Conservation (phyloP, 768 basidiomycete genomes). For the Russula compacta region DNA sequence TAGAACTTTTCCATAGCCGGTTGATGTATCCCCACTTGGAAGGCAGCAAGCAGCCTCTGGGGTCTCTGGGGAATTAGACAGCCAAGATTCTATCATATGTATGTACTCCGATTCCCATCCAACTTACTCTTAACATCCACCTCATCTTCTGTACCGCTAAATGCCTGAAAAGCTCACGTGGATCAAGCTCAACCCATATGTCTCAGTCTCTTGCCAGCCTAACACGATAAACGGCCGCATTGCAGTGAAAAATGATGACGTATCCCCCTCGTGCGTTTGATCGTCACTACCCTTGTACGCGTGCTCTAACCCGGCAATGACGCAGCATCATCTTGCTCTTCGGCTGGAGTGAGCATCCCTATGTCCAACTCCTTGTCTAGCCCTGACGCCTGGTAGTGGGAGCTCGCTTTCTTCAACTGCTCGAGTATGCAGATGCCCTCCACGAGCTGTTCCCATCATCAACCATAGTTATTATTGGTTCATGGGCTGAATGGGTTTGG, state of each 20-base stretch:
- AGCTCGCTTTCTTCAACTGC: slow-evolving; percentile 10
- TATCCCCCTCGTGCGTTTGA: slow-evolving; percentile 16
- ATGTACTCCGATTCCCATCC: background rate
- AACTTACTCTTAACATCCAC: background rate
- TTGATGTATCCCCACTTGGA: background rate
- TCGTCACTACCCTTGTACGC: background rate
- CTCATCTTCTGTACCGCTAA: background rate
- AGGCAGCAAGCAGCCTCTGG: background rate
- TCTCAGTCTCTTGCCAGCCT: slow-evolving; percentile 13
- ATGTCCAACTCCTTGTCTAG: background rate
- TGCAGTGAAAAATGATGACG: background rate
- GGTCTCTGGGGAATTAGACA: background rate
- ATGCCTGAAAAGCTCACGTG: slow-evolving; percentile 13
- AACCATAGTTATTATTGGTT: slow-evolving; percentile 4
- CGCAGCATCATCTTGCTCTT: slow-evolving; percentile 19
- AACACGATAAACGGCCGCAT: slow-evolving; percentile 4
- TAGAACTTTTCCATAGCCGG: too few species aligned
- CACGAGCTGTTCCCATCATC: slow-evolving; percentile 8
- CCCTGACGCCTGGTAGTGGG: slow-evolving; percentile 13
- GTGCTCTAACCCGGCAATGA: background rate
- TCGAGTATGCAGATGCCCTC: slow-evolving; percentile 4
- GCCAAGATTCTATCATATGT: background rate
- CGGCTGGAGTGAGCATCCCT: slow-evolving; percentile 18
- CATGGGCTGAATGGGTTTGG: slow-evolving; percentile 12
- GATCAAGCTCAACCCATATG: slow-evolving; percentile 15